Base-by-base conservation (phyloP, 1,284 basidiomycete genomes). In the Athelia psychrophila region DNA sequence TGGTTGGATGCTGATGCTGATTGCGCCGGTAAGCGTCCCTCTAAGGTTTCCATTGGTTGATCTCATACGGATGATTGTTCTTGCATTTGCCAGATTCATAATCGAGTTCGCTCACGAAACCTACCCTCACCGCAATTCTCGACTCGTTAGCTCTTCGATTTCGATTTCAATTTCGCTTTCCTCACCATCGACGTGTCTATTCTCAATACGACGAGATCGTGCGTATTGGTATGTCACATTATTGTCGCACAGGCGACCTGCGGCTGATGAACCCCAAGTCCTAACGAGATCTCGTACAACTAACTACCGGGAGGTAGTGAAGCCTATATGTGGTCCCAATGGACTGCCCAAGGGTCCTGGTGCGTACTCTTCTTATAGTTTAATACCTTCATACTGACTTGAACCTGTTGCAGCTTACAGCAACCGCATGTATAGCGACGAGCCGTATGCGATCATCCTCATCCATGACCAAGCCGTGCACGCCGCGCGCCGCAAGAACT, bases 291-390 rank as follows among this genome's bases (percentile, higher is more conserved):
- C 5, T 71, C 71, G 15, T 61, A 72, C 32, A n/a, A n/a, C n/a
- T n/a, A 54, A 62, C 19, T 65, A 72, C 32, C 52, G 55, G 1
- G 60, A 61, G 15, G 51, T 62, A 9, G 62, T 73, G 22, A 55
- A 58, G 3, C 60, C 59, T 15, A 56, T 71, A 13, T 59, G 74
- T 12, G 71, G 71, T 3, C 32, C 57, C 2, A 57, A 62, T 22
- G 72, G 71, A 13, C 63, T 72, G 58, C 67, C 70, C 2, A 75
- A 71, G 51, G 72, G 71, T 36, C 69, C 69, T 3, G 57, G 73
- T 74, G 55, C 54, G 67, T 64, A 24, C 36, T 33, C 30, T 51
- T n/a, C 13, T n/a, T 9, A 18, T 24, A 9, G 6, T 12, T 23
- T 8, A 18, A 8, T 42, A 10, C 38, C 13, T 5, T 13, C 5